These are phyloP conservation scores for Aphanomyces euteiches DNA, from an alignment of 352 stramenopile species.

Conservation along the genomic window DNA sequence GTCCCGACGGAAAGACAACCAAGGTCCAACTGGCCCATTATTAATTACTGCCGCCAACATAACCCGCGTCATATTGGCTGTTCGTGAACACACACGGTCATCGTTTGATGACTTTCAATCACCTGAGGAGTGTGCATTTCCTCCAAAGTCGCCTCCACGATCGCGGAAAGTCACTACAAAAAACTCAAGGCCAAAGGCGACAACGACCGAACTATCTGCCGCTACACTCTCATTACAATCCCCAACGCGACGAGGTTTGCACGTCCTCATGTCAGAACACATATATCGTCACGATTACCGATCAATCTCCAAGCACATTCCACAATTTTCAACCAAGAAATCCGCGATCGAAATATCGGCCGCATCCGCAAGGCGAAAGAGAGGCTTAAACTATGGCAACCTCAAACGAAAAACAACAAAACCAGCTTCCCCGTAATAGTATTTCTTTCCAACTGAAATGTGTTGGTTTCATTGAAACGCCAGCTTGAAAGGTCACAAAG, in stretches of 20 bases:
- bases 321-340: slow-evolving; percentile 14
- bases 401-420: slow-evolving; percentile 12
- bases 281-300: slow-evolving; percentile 26
- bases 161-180: too few relatives aligned
- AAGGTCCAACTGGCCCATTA: neutral
- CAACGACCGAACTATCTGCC: neutral
- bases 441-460: neutral
- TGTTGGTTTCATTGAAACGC: neutral
- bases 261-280: slow-evolving; percentile 24
- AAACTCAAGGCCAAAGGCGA: neutral
- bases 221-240: neutral
- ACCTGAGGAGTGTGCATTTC: too few relatives aligned
- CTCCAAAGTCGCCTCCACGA: too few relatives aligned
- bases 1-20: neutral
- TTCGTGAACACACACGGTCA: neutral
- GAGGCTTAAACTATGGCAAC: slow-evolving; percentile 19
- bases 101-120: too few relatives aligned
- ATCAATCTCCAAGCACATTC: slow-evolving; percentile 7
- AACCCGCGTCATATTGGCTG: neutral
- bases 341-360: neutral
- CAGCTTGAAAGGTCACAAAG: neutral
- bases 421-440: neutral
- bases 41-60: slow-evolving; percentile 7
- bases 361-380: slow-evolving; percentile 2
- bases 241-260: slow-evolving; percentile 9